Evolutionary conservation across 164 flowering plant genomes (phyloP).

Genomic region (Tetrastigma voinierianum): DNA sequence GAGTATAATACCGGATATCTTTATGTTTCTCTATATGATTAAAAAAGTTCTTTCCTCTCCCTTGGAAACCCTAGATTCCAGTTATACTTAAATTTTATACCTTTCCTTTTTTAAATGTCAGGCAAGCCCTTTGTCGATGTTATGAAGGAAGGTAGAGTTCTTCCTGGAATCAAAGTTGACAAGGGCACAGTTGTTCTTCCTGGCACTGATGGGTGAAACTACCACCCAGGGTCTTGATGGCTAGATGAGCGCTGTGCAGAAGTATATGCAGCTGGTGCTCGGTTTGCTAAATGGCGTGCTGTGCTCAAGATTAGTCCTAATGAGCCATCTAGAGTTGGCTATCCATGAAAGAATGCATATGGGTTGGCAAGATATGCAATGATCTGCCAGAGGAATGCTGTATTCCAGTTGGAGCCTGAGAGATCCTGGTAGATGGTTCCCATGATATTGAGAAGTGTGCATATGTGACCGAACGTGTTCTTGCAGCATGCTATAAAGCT

Average conservation of each 20-base stretch:
- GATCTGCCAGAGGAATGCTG: constrained; percentile 75
- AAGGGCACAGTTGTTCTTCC: constrained; percentile 80
- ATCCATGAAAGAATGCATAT: constrained; percentile 71
- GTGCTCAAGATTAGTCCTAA: constrained; percentile 70
- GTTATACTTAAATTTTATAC: neutral
- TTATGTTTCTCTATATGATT: neutral
- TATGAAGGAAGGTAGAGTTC: constrained; percentile 67
- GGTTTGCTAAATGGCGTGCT: constrained; percentile 82
- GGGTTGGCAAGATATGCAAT: constrained; percentile 75
- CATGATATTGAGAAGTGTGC: constrained; percentile 69
- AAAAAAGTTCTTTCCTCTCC: neutral
- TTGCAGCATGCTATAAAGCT: constrained; percentile 81
- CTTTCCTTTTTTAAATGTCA: constrained; percentile 11
- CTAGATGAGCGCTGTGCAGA: constrained; percentile 58
- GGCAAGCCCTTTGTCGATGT: constrained; percentile 78
- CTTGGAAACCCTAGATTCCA: neutral
- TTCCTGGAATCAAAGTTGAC: constrained; percentile 81
- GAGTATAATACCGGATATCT: neutral
- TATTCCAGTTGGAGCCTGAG: constrained; percentile 91
- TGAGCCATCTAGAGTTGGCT: constrained; percentile 67
- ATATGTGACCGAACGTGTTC: constrained; percentile 68
- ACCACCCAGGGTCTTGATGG: constrained; percentile 82
- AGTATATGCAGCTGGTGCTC: constrained; percentile 70
- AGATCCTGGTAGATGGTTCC: constrained; percentile 73
- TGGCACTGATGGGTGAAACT: constrained; percentile 81